Evolutionary conservation across 176 grass and related monocot species (phyloP), one percentile per base, ranked within the genome.

Genomic region (Themeda triandra): DNA sequence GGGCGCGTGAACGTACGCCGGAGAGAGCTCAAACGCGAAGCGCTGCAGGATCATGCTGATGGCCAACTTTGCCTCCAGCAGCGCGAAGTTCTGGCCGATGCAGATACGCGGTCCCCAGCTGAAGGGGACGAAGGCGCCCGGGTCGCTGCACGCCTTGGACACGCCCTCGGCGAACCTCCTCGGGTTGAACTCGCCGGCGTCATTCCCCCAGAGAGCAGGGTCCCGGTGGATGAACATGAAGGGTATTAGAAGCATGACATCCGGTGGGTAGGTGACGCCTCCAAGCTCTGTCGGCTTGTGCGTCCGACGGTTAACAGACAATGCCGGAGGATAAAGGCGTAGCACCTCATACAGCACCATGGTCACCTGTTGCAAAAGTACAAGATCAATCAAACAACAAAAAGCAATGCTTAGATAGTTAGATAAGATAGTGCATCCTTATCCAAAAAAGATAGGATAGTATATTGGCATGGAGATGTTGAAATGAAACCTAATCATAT

Each of bases 311-410:
- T 24, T 33, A 10, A 91, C 18, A 14, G 1, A 3, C 15, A 48
- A 2, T n/a, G 58, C n/a, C 3, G 94, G 94, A 6, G 94, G 79
- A 54, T 94, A 97, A 11, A 97, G 69, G 18, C 95, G 76, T 13
- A 97, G 78, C 21, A 97, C 95, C 84, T 97, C 92, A 21, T 97
- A 84, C 40, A 97, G 32, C 70, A 97, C 90, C 95, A 94, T 91
- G 0, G 92, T 90, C 78, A 94, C 87, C 89, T 94, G 84, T 58
- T 58, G 23, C 54, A 58, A 58, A 54, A 58, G 54, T 24, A 10
- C 54, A 58, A 56, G 2, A 54, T 54, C 18, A 54, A 21, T 54
- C 18, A 54, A 19, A 54, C 49, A 54, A 8, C 49, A 54, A 54
- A 9, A 56, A 23, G 39, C 10, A 40, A 40, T 40, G 39, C 39